Conservation (phyloP, 2,329 filamentous ascomycete genomes). For the Capronia coronata region DNA sequence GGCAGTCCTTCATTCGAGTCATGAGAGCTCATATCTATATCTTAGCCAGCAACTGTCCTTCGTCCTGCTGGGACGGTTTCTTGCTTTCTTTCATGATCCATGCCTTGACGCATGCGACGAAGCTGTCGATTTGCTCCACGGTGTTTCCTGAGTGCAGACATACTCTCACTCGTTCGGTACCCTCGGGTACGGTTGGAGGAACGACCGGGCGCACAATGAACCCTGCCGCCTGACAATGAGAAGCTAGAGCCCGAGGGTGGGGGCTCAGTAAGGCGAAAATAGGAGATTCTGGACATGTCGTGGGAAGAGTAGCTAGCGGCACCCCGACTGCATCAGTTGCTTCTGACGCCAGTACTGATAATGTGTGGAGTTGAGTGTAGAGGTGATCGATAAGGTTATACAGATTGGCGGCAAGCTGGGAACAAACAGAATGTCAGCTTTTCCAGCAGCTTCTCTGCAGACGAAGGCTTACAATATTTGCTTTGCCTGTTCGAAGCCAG, state of each 20-base stretch:
- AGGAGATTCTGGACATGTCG: slow-evolving; percentile 48
- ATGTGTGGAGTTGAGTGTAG: slow-evolving; percentile 41
- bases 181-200: slow-evolving; percentile 59
- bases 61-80: background rate
- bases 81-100: slow-evolving; percentile 40
- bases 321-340: slow-evolving; percentile 36
- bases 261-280: slow-evolving; percentile 59
- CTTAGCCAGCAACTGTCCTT: background rate
- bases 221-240: slow-evolving; percentile 52
- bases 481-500: slow-evolving; percentile 48
- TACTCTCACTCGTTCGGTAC: slow-evolving; percentile 58
- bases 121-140: slow-evolving; percentile 47
- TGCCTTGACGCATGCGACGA: slow-evolving; percentile 44
- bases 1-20: too few relatives aligned
- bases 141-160: slow-evolving; percentile 65
- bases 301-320: slow-evolving; percentile 19
- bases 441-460: slow-evolving; percentile 11
- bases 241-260: slow-evolving; percentile 53
- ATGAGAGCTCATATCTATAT: background rate
- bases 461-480: slow-evolving; percentile 37
- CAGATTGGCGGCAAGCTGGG: slow-evolving; percentile 41
- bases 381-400: slow-evolving; percentile 44
- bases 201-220: slow-evolving; percentile 61
- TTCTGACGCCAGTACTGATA: slow-evolving; percentile 21
- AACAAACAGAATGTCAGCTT: background rate